These are phyloP conservation scores for Dactylellina drechsleri DNA, from an alignment of 2,329 filamentous ascomycete species.

Conservation along the genomic window DNA sequence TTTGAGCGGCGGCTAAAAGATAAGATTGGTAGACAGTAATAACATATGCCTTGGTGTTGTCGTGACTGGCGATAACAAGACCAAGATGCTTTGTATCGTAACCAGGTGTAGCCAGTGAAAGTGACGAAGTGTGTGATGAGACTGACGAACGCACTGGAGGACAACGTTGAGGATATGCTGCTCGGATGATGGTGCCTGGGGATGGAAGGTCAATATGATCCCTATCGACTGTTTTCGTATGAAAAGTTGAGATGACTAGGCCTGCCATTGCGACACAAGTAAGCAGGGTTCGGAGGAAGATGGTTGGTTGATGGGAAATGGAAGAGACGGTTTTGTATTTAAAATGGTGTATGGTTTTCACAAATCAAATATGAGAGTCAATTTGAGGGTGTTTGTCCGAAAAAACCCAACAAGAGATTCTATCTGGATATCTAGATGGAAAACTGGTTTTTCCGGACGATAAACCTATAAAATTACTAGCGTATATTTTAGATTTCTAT, in stretches of 20 bases:
- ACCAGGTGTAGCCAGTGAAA: slow-evolving; percentile 1
- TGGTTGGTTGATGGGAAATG: neutral
- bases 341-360: neutral
- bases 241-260: slow-evolving; percentile 6
- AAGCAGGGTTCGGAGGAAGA: slow-evolving; percentile 5
- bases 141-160: slow-evolving; percentile 4
- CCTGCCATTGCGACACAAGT: slow-evolving; percentile 2
- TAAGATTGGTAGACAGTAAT: slow-evolving; percentile 3
- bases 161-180: slow-evolving; percentile 6
- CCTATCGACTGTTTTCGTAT: neutral
- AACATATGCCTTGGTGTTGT: slow-evolving; percentile 3
- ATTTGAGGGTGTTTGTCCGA: slow-evolving; percentile 7
- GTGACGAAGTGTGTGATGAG: slow-evolving; percentile 9
- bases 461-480: too few species aligned
- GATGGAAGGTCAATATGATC: slow-evolving; percentile 1
- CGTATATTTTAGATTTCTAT: too few species aligned
- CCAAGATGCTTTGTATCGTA: slow-evolving; percentile 11
- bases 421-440: too few species aligned
- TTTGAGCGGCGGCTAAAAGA: neutral
- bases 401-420: neutral
- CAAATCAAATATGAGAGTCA: slow-evolving; percentile 2
- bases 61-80: neutral
- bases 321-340: neutral
- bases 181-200: slow-evolving; percentile 1
- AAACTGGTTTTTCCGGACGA: too few species aligned